Evolutionary conservation across 805 yeast genomes (phyloP), one percentile per base, ranked within the genome.

Genomic region (Candida nitratophila): DNA sequence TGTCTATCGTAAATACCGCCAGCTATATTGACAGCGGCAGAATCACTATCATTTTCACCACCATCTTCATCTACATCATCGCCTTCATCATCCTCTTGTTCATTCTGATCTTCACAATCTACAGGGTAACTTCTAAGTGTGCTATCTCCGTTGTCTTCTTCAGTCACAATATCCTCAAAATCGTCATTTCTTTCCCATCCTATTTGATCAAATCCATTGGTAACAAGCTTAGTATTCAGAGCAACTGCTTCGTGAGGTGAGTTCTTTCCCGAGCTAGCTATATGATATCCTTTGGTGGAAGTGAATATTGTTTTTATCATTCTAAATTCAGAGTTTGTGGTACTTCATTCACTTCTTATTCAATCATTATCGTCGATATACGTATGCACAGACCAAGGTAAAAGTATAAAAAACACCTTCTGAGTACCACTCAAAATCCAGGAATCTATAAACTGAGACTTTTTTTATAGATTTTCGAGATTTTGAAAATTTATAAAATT

Each of bases 121-220:
- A 5, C 39, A n/a, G n/a, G n/a, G n/a, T n/a, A n/a, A n/a, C n/a
- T n/a, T n/a, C n/a, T n/a, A n/a, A n/a, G 15, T 32, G 27, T 30
- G 15, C 15, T 30, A 7, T 6, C 33, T 8, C 39, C 26, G 30
- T 24, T 9, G 2, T 17, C 39, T 19, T 31, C 40, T 6, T 21
- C 34, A 22, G 17, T 14, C 11, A 5, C 16, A 21, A 37, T 33
- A n/a, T 35, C 43, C 12, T 16, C 3, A 4, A 10, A 24, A 6
- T 36, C 30, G 6, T 35, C 31, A 10, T 44, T 53, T 19, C 36
- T 40, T 10, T 50, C 51, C 73, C 75, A 70, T n/a, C 60, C 50
- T 19, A 73, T 56, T 34, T 53, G 63, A 45, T 71, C 76, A 49
- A 74, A 68, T 14, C 79, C 79, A 50, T 64, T 64, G 1, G 67